Percentiles rank a stretch among this genome's conserved stretches.
Conservation (phyloP, 2,329 filamentous ascomycete genomes). For the Onygenales sp. region DNA sequence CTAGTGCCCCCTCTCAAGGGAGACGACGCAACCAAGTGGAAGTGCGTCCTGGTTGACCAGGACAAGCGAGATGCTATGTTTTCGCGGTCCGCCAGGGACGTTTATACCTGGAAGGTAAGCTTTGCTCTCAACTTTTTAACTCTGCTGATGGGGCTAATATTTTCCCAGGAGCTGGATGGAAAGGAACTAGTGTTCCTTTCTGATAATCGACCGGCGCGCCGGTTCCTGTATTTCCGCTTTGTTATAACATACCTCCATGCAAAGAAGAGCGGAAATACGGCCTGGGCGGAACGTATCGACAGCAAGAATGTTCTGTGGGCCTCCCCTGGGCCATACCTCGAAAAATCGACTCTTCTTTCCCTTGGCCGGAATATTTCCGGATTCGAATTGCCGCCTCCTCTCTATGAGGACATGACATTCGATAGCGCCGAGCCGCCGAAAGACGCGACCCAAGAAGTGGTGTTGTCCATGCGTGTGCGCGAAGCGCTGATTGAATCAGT, state of each 20-base stretch:
- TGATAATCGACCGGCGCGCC: slow-evolving; percentile 7
- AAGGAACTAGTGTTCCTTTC: slow-evolving; percentile 3
- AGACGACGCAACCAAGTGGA: background rate
- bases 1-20: background rate
- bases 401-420: background rate
- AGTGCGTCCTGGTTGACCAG: background rate
- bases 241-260: slow-evolving; percentile 2
- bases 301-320: background rate
- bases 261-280: background rate
- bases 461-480: too few species aligned
- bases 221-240: slow-evolving; percentile 8
- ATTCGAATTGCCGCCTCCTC: background rate
- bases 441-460: too few species aligned
- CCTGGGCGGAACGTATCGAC: background rate
- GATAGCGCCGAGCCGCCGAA: too few species aligned
- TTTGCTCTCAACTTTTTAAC: background rate
- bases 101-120: background rate
- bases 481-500: too few species aligned
- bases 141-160: background rate
- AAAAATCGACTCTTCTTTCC: background rate
- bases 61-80: background rate
- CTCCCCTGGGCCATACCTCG: background rate
- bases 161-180: slow-evolving; percentile 4
- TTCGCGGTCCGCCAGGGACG: background rate
- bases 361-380: background rate